Evolutionary conservation across 352 stramenopile species (phyloP), one percentile per base, ranked within the genome.

Genomic region (Elongisporangium prolatum): DNA sequence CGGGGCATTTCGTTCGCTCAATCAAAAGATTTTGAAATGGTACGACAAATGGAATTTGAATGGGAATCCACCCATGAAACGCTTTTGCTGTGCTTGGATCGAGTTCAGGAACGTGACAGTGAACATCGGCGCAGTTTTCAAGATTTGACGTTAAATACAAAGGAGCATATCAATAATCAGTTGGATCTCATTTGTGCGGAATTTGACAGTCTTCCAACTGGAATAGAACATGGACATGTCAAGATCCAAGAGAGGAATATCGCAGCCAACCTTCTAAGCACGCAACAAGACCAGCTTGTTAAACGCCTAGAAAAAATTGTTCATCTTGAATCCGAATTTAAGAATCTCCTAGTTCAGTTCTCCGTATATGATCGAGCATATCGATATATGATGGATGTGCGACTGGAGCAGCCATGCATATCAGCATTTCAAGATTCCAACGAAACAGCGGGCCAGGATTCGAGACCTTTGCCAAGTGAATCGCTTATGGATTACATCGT

Each of bases 21-120:
- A 48, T 21, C 34, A 37, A 37, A 68, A 50, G 16, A 47, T 52
- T n/a, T 52, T 54, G 25, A 53, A 67, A 14, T 69, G 28, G 25
- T 70, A 86, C 21, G 71, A 64, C 13, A 77, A 22, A 65, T 84
- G 0, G 79, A 91, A 21, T 50, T 80, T 10, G 69, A 71, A 47
- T 91, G 81, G 79, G 81, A 86, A 13, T 88, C 79, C 16, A 71
- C 74, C 0, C 81, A 76, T 38, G 81, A 91, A 13, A 89, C 81
- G 2, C 38, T 89, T 3, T 54, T 87, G 9, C 52, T 80, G n/a
- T 91, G 81, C 21, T 60, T 91, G 9, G 50, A 60, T 24, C 67
- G 75, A 50, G 79, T 91, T 7, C 75, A 89, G 52, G 75, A 88
- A 28, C 67, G 69, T 20, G 80, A 84, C 24, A 75, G 77, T 16